Evolutionary conservation across 164 flowering plant genomes (phyloP), one percentile per base, ranked within the genome.

Genomic region (Magnolia officinalis): DNA sequence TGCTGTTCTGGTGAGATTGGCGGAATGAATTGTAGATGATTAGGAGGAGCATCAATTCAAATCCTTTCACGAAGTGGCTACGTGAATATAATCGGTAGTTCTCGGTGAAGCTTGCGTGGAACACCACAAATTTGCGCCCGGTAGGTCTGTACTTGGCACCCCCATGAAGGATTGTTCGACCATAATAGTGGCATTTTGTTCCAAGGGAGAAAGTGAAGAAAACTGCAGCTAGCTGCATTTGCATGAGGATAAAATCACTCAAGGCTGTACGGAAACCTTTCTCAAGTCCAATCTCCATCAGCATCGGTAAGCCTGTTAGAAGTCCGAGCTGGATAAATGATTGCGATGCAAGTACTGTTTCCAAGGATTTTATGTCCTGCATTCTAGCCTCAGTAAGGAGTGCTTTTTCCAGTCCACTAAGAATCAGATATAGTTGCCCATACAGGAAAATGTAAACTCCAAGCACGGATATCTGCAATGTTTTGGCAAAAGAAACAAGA

Each of bases 301-400:
- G 89, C 97, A 96, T 94, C 50, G 98, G 98, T 73, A 94, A 85
- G 71, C 97, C 98, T 4, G 97, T 92, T 73, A 96, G 81, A 67
- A 96, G 94, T 14, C 99, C 99, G 49, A 96, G 93, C 88, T 96
- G 99, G 75, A 96, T 87, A 77, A 91, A 92, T 72, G 97, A 96
- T 75, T 94, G 96, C 49, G 98, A 94, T 18, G 95, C 95, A 76
- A 96, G 90, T 75, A 93, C 97, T 65, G 97, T 91, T 83, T 92
- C 95, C 74, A 96, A 71, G 50, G 98, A 92, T 79, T 85, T 80
- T 77, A 90, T 84, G 77, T 90, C 89, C 50, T 87, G 84, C 75
- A 87, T 74, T 84, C 84, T 84, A 29, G 98, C 97, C 78, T 89
- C 91, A 26, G 78, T 24, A 10, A 92, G 78, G 6, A 92, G 83